phyloP scores from a whole-genome alignment of 2,329 filamentous ascomycete genomes.

The Neofusicoccum umdonicola region DNA sequence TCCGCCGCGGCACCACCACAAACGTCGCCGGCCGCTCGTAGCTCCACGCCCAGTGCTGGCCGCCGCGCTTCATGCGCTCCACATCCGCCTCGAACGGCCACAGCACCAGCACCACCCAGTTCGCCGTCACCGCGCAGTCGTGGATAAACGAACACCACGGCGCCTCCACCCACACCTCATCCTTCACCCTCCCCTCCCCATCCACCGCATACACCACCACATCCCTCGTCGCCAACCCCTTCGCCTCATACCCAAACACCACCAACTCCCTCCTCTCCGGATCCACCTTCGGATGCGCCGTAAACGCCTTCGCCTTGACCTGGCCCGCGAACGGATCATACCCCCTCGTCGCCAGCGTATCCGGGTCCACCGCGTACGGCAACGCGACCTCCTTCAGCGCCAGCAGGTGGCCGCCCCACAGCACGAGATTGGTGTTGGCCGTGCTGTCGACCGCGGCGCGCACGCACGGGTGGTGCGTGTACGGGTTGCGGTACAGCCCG shows the following conservation, averaged over 20 bases:
- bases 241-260: conserved; percentile 34
- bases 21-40: conserved; percentile 25
- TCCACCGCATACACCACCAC: conserved; percentile 33
- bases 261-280: conserved; percentile 34
- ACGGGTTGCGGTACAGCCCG: conserved; percentile 20
- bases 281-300: conserved; percentile 38
- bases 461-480: conserved; percentile 28
- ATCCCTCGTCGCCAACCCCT: conserved; percentile 25
- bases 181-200: conserved; percentile 23
- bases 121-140: conserved; percentile 31
- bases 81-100: conserved; percentile 29
- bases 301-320: conserved; percentile 29
- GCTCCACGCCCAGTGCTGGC: conserved; percentile 32
- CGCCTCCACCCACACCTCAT: conserved; percentile 29
- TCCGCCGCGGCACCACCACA: conserved; percentile 25
- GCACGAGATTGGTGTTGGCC: conserved; percentile 20
- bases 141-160: conserved; percentile 30
- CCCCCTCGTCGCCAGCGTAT: conserved; percentile 31
- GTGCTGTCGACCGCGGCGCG: conserved; percentile 22
- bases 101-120: conserved; percentile 29
- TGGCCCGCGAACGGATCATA: conserved; percentile 27
- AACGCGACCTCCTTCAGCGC: conserved; percentile 19
- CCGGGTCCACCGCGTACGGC: conserved; percentile 32
- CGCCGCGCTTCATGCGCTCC: conserved; percentile 29
- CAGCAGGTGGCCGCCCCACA: conserved; percentile 15